These are phyloP conservation scores for Laguncularia racemosa DNA, from an alignment of 345 rosid species.

Conservation along the genomic window DNA sequence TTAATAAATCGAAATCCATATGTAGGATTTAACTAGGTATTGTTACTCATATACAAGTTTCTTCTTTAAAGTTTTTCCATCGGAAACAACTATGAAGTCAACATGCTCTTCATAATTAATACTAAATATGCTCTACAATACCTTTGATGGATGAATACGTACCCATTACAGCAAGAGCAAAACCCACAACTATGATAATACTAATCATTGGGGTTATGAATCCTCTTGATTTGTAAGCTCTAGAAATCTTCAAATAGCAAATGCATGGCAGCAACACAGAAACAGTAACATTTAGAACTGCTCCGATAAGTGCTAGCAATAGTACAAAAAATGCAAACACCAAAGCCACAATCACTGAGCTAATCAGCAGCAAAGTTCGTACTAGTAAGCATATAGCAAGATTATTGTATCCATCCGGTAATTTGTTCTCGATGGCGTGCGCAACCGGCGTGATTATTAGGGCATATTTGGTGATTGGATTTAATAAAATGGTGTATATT, in stretches of 20 bases:
- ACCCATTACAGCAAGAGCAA: neutral
- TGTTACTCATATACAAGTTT: no score
- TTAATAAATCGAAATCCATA: no score
- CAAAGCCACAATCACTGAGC: neutral
- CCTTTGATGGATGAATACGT: conserved; percentile 1
- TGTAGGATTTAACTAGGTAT: no score
- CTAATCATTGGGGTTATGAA: neutral
- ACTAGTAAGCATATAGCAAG: neutral
- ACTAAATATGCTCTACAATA: neutral
- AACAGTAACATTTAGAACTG: neutral
- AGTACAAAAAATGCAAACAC: neutral
- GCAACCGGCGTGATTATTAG: neutral
- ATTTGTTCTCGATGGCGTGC: neutral
- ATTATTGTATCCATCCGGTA: neutral
- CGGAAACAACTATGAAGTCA: no score
- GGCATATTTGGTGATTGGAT: neutral
- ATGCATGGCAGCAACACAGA: conserved; percentile 2
- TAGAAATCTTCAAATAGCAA: neutral
- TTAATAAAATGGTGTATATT: neutral
- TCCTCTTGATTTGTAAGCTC: neutral
- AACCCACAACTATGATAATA: neutral
- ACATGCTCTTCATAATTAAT: no score
- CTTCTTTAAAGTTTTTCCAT: no score
- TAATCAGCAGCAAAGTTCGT: neutral
- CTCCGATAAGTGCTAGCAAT: neutral